Conservation (phyloP, 2,329 filamentous ascomycete genomes). For the Epichloe coenophiala region DNA sequence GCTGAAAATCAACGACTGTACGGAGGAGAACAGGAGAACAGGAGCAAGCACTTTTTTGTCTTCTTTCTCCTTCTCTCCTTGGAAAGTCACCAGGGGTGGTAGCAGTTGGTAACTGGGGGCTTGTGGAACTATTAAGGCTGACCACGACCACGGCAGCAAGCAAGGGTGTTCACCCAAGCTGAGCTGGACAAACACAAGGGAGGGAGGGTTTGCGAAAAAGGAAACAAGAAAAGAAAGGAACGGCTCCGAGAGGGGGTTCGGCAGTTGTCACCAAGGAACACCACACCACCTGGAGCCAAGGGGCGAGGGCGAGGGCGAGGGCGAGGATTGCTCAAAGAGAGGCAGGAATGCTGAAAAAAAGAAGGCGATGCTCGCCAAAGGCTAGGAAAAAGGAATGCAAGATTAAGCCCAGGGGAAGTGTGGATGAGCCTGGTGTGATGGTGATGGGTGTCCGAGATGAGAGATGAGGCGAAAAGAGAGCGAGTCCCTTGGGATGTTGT, state of each 20-base stretch:
- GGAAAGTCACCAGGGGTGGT: neutral
- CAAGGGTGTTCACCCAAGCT: neutral
- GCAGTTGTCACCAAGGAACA: neutral
- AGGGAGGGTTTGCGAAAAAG: neutral
- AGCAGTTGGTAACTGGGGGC: neutral
- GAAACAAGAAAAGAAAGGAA: neutral
- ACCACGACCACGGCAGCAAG: neutral
- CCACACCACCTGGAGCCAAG: neutral
- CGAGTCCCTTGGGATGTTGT: too few relatives aligned
- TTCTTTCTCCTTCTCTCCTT: neutral
- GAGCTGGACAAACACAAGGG: neutral
- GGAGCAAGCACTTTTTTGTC: neutral
- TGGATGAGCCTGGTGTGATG: too few relatives aligned
- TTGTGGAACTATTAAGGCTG: neutral
- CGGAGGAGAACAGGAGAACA: neutral
- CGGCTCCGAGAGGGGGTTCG: neutral
- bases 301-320: neutral
- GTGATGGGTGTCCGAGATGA: neutral
- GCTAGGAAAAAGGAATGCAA: too few relatives aligned
- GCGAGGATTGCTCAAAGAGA: neutral
- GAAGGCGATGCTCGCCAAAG: neutral
- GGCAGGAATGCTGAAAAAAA: neutral
- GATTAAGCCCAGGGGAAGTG: too few relatives aligned
- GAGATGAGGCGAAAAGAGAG: too few relatives aligned
- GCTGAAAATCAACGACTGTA: slow-evolving; percentile 3